Conservation (phyloP, 208 protist genomes). For the Naegleria fowleri region DNA sequence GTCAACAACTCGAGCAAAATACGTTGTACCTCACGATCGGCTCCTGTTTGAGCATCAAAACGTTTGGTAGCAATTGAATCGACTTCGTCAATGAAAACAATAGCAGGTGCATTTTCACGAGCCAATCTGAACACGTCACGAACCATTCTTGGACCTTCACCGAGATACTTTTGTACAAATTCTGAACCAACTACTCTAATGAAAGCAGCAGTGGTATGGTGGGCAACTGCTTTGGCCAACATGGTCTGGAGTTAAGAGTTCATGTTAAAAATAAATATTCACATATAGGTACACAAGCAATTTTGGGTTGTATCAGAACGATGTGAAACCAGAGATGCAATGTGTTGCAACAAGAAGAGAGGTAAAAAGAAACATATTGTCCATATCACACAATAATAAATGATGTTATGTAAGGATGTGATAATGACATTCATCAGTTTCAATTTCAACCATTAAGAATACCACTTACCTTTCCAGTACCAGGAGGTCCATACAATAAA, state of each 20-base stretch:
- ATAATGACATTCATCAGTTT: too few species aligned
- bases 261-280: slow-evolving; percentile 66
- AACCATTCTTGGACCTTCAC: slow-evolving; percentile 99
- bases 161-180: slow-evolving; percentile 99
- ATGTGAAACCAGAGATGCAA: not conserved
- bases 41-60: slow-evolving; percentile 97
- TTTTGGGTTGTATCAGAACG: not conserved
- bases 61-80: slow-evolving; percentile 99
- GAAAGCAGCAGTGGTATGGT: slow-evolving; percentile 96
- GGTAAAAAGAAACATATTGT: too few species aligned
- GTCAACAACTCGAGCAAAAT: slow-evolving; percentile 99
- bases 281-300: too few species aligned
- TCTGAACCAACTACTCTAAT: slow-evolving; percentile 98
- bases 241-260: slow-evolving; percentile 75
- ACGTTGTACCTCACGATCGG: slow-evolving; percentile 98
- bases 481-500: slow-evolving; percentile 95
- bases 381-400: too few species aligned
- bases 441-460: too few species aligned
- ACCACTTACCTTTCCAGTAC: slow-evolving; percentile 44
- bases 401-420: too few species aligned
- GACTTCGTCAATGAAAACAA: slow-evolving; percentile 99
- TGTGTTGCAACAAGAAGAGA: too few species aligned
- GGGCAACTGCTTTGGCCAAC: slow-evolving; percentile 97
- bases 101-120: slow-evolving; percentile 95
- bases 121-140: slow-evolving; percentile 95